These are phyloP conservation scores for Wickerhamiella siamensis DNA, from an alignment of 805 yeast genomes.

Conservation along the genomic window DNA sequence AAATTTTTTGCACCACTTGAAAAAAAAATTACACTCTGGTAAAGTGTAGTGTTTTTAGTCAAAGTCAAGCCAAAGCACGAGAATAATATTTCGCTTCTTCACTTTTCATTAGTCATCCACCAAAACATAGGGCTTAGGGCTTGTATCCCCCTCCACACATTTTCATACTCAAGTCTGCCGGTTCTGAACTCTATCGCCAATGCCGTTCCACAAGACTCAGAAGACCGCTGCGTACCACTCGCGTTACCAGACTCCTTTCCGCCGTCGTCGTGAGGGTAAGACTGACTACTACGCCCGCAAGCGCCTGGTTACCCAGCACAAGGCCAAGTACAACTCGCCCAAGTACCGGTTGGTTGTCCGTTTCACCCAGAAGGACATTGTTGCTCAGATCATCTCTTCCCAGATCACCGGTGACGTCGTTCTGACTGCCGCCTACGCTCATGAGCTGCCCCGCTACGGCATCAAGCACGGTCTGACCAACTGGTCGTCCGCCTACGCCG, in stretches of 20 bases:
- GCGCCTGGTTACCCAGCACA: conserved; percentile 98
- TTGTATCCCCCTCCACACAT: neutral
- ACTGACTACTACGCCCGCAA: conserved; percentile 99
- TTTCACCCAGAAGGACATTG: conserved; percentile 99
- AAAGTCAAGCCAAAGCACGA: no score
- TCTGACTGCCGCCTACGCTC: conserved; percentile 95
- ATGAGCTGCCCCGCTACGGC: conserved; percentile 97
- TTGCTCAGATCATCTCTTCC: conserved; percentile 93
- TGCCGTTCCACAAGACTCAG: conserved; percentile 60
- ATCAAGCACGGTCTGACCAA: conserved; percentile 96
- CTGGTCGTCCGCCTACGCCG: conserved; percentile 99
- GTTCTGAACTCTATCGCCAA: conserved; percentile 22
- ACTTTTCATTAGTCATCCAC: neutral
- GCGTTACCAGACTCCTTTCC: conserved; percentile 99
- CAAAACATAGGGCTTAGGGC: conserved; percentile 2
- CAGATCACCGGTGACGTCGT: conserved; percentile 95
- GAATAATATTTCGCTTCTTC: no score
- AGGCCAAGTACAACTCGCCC: conserved; percentile 99
- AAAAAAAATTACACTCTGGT: no score
- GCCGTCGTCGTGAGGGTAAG: conserved; percentile 99
- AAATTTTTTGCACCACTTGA: neutral
- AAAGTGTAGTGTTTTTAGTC: no score
- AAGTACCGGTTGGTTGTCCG: conserved; percentile 99
- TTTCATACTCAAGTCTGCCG: neutral
- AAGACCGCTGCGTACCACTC: conserved; percentile 94